These are phyloP conservation scores for Lentinula raphanica DNA, from an alignment of 768 basidiomycete genomes.

Conservation along the genomic window DNA sequence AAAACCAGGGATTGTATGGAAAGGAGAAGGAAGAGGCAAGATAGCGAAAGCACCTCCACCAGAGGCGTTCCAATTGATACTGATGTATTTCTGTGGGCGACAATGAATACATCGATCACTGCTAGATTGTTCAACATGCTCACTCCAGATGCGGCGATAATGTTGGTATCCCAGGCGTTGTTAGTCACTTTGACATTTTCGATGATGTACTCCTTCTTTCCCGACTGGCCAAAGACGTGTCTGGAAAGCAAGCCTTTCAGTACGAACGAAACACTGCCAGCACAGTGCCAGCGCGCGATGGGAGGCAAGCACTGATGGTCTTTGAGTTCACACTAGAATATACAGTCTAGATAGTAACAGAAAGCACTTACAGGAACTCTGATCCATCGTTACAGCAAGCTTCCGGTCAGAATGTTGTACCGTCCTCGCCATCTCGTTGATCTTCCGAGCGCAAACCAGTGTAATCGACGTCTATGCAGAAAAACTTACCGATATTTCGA, in stretches of 20 bases:
- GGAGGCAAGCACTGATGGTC: conserved; percentile 7
- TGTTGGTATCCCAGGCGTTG: conserved; percentile 95
- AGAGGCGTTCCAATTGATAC: conserved; percentile 91
- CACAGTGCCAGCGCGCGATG: conserved; percentile 10
- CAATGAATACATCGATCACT: not conserved
- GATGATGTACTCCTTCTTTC: conserved; percentile 76
- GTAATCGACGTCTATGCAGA: not conserved
- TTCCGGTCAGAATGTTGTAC: not conserved
- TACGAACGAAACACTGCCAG: not conserved
- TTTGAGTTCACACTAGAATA: not conserved
- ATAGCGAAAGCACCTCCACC: conserved; percentile 95
- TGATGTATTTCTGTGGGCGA: conserved; percentile 64
- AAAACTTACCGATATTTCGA: conserved; percentile 77
- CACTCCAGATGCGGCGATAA: conserved; percentile 81
- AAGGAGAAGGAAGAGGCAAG: conserved; percentile 78
- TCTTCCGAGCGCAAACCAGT: not conserved
- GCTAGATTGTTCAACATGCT: conserved; percentile 17
- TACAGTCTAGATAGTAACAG: too few relatives aligned
- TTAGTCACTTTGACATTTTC: conserved; percentile 85
- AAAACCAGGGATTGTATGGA: conserved; percentile 46
- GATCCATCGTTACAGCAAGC: not conserved
- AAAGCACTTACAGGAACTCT: not conserved
- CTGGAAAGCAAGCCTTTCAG: conserved; percentile 28
- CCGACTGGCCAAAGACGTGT: conserved; percentile 86
- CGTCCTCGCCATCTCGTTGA: not conserved